Base-by-base conservation (phyloP, 2,329 filamentous ascomycete genomes). In the Diaporthe amygdali region DNA sequence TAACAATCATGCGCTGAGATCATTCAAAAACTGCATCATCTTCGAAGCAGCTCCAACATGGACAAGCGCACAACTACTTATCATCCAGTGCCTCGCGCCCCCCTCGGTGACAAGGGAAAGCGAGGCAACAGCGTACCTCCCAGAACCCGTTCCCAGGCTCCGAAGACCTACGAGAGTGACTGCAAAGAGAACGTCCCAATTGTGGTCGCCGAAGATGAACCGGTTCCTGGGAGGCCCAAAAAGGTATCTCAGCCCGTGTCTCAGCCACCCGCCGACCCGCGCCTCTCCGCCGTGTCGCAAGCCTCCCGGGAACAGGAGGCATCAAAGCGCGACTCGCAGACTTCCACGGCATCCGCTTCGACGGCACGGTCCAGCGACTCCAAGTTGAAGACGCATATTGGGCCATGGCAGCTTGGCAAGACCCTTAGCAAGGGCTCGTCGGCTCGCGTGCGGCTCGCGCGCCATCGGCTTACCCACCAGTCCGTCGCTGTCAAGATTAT, bases 401-500 rank as follows among this genome's bases (percentile, higher is more conserved):
- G 96, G 0, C 96, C 96, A 75, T 99, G 96, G 96, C 91, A 96
- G 75, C 84, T 99, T 4, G 96, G 96, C 8, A 94, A 90, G 79
- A 97, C 94, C 0, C 87, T 99, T 34, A 96, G 96, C 0, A 93
- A 94, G 76, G 96, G 96, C 3, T 95, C 95, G 2, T 97, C 94
- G 63, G 96, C 95, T 17, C 90, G 94, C 34, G 96, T 99, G 20
- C 90, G 96, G 68, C 85, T 96, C 44, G 97, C 96, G 27, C 91
- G 94, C 74, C 95, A 99, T 82, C 88, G 87, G 30, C 82, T 90
- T 27, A 96, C 94, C 5, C 90, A 93, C 12, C 92, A 97, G 77
- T 87, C 92, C 63, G 96, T 95, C 5, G 96, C 96, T 2, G 93
- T 98, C 79, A 99, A 99, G 85, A 98, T 99, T 77, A 94, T 99